phyloP scores from a whole-genome alignment of 768 basidiomycete species.

The Holtermanniella nyarrowii region DNA sequence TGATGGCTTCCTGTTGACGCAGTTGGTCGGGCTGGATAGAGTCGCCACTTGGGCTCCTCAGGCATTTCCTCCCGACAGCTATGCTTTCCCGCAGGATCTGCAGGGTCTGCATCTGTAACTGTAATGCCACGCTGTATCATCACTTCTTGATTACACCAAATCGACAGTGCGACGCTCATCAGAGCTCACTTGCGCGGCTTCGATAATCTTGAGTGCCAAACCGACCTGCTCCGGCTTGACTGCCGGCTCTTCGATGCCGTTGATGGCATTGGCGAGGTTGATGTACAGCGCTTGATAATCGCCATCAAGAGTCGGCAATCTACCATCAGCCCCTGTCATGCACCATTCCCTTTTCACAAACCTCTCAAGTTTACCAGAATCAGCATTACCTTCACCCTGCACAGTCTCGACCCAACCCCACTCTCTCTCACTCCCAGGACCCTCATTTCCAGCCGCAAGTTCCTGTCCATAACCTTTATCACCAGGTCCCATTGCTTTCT shows the following conservation, averaged over 20 bases:
- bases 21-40: background rate
- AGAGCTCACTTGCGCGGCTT: slow-evolving; percentile 59
- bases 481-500: slow-evolving; percentile 30
- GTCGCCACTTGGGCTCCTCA: too few relatives aligned
- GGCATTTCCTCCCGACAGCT: too few relatives aligned
- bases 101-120: too few relatives aligned
- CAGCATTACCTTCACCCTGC: slow-evolving; percentile 57
- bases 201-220: slow-evolving; percentile 63
- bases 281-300: slow-evolving; percentile 27
- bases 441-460: slow-evolving; percentile 2
- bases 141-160: background rate
- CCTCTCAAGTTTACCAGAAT: slow-evolving; percentile 5
- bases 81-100: too few relatives aligned
- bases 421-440: slow-evolving; percentile 9
- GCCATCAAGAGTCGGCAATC: slow-evolving; percentile 17
- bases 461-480: slow-evolving; percentile 1
- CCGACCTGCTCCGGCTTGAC: slow-evolving; percentile 69
- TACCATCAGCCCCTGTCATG: slow-evolving; percentile 4
- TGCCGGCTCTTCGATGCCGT: slow-evolving; percentile 35
- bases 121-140: too few relatives aligned
- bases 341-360: background rate
- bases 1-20: background rate
- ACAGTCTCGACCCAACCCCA: slow-evolving; percentile 53
- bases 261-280: slow-evolving; percentile 29
- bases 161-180: slow-evolving; percentile 48